Base-by-base conservation (phyloP, 306 rosid genomes). In the Boehmeria nivea region DNA sequence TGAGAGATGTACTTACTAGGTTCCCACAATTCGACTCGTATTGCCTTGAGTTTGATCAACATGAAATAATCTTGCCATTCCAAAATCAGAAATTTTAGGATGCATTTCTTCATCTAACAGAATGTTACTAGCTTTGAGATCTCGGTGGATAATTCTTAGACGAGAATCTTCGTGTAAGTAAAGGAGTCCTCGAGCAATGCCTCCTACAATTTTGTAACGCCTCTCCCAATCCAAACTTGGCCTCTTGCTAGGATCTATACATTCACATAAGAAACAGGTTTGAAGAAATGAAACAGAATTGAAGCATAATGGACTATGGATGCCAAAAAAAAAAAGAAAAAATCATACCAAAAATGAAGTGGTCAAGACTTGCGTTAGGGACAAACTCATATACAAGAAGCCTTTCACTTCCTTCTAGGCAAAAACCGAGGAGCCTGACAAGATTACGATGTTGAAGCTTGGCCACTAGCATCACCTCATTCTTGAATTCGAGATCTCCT, bases 341-440 rank as follows among this genome's bases (percentile, higher is more conserved):
- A 57, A n/a, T 17, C 38, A 0, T 60, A 60, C 65, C 56, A 9
- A 60, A 60, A 11, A 60, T 17, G 22, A 31, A 60, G 5, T 18
- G 45, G 68, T 71, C 27, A 45, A 23, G 63, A 46, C n/a, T 25
- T 57, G 27, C 33, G 37, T 64, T 64, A 12, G 46, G 25, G 5
- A 64, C 34, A 22, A 43, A 64, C 16, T 54, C 70, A 25, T 54
- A 64, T 2, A 64, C 4, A 0, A 65, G 43, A 45, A 65, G 16
- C 57, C 54, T 65, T 12, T 65, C 49, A 12, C 28, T 45, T 66
- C 64, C 62, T 40, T 17, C 57, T 57, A 3, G 64, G 67, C 51
- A 64, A 11, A 72, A 64, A 61, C 76, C 74, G 13, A 77, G 27
- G 20, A 60, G 46, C 42, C 64, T 46, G n/a, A 65, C 57, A 8